A percentile compares a stretch with the other conserved stretches of the same genome.
Conservation (phyloP, 2,329 filamentous ascomycete species). For the Macroventuria anomochaeta region DNA sequence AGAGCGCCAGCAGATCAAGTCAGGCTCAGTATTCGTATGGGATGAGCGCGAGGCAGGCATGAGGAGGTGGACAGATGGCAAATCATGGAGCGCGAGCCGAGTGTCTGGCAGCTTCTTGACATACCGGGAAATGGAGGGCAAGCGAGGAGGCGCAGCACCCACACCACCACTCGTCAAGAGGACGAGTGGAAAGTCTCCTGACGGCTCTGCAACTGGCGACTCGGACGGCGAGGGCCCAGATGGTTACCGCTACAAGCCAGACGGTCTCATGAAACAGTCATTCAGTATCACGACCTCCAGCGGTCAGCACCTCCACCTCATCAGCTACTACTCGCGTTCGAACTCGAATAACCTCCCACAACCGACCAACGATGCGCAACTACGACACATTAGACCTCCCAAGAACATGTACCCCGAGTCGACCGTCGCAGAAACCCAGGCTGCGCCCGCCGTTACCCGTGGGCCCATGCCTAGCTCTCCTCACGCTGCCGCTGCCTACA, state of each 20-base stretch:
- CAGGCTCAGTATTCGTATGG: slow-evolving; percentile 99
- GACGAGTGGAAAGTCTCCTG: slow-evolving; percentile 74
- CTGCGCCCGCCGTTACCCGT: slow-evolving; percentile 80
- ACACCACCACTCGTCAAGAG: slow-evolving; percentile 46
- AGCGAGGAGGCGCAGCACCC: slow-evolving; percentile 78
- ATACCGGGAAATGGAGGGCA: slow-evolving; percentile 98
- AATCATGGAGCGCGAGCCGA: slow-evolving; percentile 97
- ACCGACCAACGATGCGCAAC: slow-evolving; percentile 78
- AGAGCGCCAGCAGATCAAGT: slow-evolving; percentile 93
- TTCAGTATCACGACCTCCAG: slow-evolving; percentile 96
- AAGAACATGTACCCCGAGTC: slow-evolving; percentile 99
- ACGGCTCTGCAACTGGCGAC: slow-evolving; percentile 80
- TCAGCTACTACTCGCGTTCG: slow-evolving; percentile 92
- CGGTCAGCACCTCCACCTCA: slow-evolving; percentile 92
- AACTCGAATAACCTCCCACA: slow-evolving; percentile 78
- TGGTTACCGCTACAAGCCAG: slow-evolving; percentile 68
- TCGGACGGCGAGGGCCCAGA: slow-evolving; percentile 73
- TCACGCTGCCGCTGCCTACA: slow-evolving; percentile 59
- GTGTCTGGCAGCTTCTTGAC: slow-evolving; percentile 98
- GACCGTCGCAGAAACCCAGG: slow-evolving; percentile 83
- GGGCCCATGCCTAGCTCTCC: slow-evolving; percentile 69
- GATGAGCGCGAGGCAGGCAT: slow-evolving; percentile 98
- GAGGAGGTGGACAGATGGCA: slow-evolving; percentile 97
- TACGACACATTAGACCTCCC: slow-evolving; percentile 82
- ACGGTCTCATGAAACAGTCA: slow-evolving; percentile 98